Percentiles rank a stretch among this genome's conserved stretches.
phyloP scores from a whole-genome alignment of 768 basidiomycete genomes.

The Termitomyces sp. region DNA sequence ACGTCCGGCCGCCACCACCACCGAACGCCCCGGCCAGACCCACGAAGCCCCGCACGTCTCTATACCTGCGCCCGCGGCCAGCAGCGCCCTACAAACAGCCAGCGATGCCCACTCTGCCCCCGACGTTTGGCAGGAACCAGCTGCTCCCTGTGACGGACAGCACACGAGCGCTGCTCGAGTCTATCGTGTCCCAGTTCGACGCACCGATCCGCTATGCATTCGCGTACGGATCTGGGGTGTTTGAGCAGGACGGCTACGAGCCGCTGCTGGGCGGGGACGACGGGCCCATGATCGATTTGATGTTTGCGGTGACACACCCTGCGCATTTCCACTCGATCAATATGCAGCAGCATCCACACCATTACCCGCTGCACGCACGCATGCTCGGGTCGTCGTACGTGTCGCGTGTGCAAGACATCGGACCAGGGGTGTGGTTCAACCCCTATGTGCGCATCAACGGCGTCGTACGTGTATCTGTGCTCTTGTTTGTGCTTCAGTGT shows the following conservation, averaged over 20 bases:
- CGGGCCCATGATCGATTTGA: conserved; percentile 88
- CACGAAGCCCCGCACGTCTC: conserved; percentile 27
- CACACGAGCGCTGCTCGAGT: conserved; percentile 74
- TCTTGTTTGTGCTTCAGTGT: no score
- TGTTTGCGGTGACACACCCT: conserved; percentile 93
- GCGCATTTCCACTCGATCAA: conserved; percentile 95
- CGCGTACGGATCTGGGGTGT: conserved; percentile 96
- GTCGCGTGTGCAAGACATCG: conserved; percentile 65
- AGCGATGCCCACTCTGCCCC: conserved; percentile 50
- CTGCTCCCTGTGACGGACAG: conserved; percentile 73
- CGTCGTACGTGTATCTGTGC: conserved; percentile 50
- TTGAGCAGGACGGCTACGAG: conserved; percentile 81
- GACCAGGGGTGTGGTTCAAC: conserved; percentile 95
- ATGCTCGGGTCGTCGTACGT: conserved; percentile 78
- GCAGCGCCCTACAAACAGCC: conserved; percentile 28
- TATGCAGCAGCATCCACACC: conserved; percentile 84
- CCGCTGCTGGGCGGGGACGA: conserved; percentile 18
- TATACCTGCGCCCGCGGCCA: conserved; percentile 44
- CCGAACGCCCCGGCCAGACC: conserved; percentile 2
- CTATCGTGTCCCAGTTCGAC: conserved; percentile 74
- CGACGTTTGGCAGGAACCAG: conserved; percentile 77
- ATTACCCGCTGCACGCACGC: conserved; percentile 91
- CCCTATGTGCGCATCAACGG: conserved; percentile 81
- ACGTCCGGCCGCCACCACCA: conserved; percentile 30
- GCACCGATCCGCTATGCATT: conserved; percentile 96